Base-by-base conservation (phyloP, 2,329 filamentous ascomycete species). In the Penicillium sp. region DNA sequence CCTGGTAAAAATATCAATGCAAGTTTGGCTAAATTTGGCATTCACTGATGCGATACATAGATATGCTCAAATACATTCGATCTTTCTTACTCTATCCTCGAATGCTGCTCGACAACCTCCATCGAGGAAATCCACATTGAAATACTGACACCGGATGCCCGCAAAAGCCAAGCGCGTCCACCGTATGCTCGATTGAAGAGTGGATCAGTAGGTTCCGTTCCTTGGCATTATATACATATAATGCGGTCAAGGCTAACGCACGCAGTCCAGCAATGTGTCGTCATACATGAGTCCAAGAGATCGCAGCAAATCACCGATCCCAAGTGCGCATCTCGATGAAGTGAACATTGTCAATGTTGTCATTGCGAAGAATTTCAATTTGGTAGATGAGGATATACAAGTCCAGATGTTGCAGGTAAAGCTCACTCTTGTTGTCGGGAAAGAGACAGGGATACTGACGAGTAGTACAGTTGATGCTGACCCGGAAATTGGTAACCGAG, bases 61-160 rank as follows among this genome's bases (percentile, higher is more conserved):
- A 76, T 91, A 38, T 79, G 81, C 43, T 70, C 73, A 13, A 78
- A 79, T 48, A 81, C 83, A 2, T 96, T 96, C 60, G 81, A 81
- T 32, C 76, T 95, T 21, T 75, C 77, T 13, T 81, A 78, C 54
- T 78, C 78, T 38, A 74, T 89, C 26, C 68, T 97, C 41, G 75
- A 87, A 49, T 96, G 88, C 70, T 79, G 79, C 7, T 67, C 80
- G 21, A 70, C 79, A 33, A 94, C 82, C 1, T 89, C 85, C 4
- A 75, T 94, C 31, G 87, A 95, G 50, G 83, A 89, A 43, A 91
- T 98, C 61, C 82, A 80, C 28, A 75, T 80, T 49, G 78, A 81
- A 4, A 80, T 96, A 35, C 75, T 91, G 29, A 62, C 54, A 11
- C 42, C 74, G 7, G 53, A 68, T 30, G 47, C 52, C 17, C 56